Evolutionary conservation across 192 early-diverging fungal species (phyloP), one percentile per base, ranked within the genome.

Genomic region (Entomortierella chlamydospora): DNA sequence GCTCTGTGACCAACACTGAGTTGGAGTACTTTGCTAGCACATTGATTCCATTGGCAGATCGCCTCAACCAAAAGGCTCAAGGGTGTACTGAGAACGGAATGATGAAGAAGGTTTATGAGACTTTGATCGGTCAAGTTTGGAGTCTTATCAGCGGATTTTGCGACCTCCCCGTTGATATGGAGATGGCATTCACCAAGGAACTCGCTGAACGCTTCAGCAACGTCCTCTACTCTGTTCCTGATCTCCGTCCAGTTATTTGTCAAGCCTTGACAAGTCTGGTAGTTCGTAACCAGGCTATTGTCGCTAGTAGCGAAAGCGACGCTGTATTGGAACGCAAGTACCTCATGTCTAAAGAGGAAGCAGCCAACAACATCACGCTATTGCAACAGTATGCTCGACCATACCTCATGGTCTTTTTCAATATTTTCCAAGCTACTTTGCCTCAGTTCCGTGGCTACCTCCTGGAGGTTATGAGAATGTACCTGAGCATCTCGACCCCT

Each of bases 41-140:
- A 1, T 72, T 98, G 59, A 84, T 96, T n/a, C 96, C 96, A 3
- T 72, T 98, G 25, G 93, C 91, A 4, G 90, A 95, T 34, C 83
- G 87, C 17, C 83, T 98, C 52, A 78, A 87, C 13, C 84, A 84
- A 23, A 93, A 90, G 74, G 85, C 90, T 30, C 86, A 86, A 37
- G 81, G 79, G 47, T 93, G 88, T 66, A 68, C 82, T 22, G 69
- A 90, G 68, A 87, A 86, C 57, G 78, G 91, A 26, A 85, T 89
- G 55, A 83, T 92, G 51, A 90, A 92, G 83, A 97, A 98, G 80
- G 87, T 99, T 41, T 98, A 91, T 82, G 93, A 93, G 58, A 97
- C 97, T 3, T 85, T 99, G 30, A 87, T 86, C 34, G 84, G 91
- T 33, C 98, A 99, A 85, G 86, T 96, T 43, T 99, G 96, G 94